Conservation (phyloP, 225 moss, liverwort and hornwort species). For the Pseudisothecium myosuroides region DNA sequence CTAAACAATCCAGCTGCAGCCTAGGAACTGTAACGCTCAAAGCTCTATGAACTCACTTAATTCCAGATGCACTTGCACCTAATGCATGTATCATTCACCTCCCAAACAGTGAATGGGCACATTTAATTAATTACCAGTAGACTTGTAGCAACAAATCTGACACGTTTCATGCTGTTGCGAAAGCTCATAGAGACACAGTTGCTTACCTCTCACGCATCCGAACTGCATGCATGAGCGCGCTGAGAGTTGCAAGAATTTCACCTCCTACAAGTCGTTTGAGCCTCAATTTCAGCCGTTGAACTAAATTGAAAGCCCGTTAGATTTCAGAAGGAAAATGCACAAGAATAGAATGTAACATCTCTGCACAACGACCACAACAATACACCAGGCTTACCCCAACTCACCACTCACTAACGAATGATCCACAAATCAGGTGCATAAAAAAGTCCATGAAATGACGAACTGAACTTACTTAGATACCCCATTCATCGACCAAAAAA, state of each 20-base stretch:
- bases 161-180: not conserved
- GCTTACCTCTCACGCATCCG: not conserved
- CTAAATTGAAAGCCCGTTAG: not conserved
- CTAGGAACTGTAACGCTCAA: not conserved
- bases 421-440: not conserved
- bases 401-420: not conserved
- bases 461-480: not conserved
- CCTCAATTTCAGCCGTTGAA: not conserved
- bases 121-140: not conserved
- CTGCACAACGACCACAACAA: not conserved
- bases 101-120: not conserved
- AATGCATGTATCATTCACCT: not conserved
- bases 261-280: too few relatives aligned
- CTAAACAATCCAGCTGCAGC: not conserved
- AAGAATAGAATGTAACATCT: not conserved
- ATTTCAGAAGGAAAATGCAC: not conserved
- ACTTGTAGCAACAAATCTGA: not conserved
- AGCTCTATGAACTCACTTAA: not conserved
- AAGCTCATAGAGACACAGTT: not conserved
- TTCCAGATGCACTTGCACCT: not conserved
- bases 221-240: not conserved
- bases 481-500: not conserved
- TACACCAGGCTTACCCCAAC: not conserved
- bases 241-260: not conserved
- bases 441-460: not conserved